Evolutionary conservation across 768 basidiomycete genomes (phyloP).

Genomic region (Dioszegia hungarica): DNA sequence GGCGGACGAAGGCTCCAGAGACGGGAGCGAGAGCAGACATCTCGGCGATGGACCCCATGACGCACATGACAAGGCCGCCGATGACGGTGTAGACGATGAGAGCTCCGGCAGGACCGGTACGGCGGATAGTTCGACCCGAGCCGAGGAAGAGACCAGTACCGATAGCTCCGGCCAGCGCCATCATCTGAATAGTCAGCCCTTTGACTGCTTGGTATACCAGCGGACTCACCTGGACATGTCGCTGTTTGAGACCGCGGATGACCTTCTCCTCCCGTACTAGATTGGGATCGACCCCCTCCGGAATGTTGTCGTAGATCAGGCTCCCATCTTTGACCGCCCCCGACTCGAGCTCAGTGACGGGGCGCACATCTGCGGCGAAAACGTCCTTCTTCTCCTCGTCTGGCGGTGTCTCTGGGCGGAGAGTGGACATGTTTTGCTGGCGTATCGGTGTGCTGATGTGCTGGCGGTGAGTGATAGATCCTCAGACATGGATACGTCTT

Average conservation of each 20-base stretch:
- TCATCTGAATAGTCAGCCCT: conserved; percentile 17
- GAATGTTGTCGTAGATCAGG: conserved; percentile 13
- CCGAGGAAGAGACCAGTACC: conserved; percentile 29
- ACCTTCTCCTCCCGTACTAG: conserved; percentile 10
- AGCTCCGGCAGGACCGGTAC: conserved; percentile 18
- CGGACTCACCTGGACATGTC: conserved; percentile 15
- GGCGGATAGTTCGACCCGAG: conserved; percentile 8
- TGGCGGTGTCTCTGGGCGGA: no score
- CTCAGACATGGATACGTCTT: no score
- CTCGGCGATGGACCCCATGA: conserved; percentile 55
- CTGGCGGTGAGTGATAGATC: no score
- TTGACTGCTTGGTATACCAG: not conserved
- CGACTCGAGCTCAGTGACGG: conserved; percentile 11
- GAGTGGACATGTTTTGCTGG: no score
- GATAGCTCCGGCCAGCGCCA: conserved; percentile 29
- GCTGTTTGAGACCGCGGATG: conserved; percentile 10
- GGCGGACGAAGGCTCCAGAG: conserved; percentile 22
- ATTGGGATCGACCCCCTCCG: conserved; percentile 11
- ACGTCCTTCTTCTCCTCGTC: not conserved
- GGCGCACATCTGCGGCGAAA: not conserved
- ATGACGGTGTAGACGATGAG: conserved; percentile 15
- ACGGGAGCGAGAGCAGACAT: conserved; percentile 53
- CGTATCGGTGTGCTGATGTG: no score
- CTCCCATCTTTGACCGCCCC: conserved; percentile 1
- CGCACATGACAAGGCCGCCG: conserved; percentile 58